Percentiles rank a stretch among this genome's conserved stretches.
phyloP scores from a whole-genome alignment of 352 stramenopile genomes.

The Pelagophyceae sp. region DNA sequence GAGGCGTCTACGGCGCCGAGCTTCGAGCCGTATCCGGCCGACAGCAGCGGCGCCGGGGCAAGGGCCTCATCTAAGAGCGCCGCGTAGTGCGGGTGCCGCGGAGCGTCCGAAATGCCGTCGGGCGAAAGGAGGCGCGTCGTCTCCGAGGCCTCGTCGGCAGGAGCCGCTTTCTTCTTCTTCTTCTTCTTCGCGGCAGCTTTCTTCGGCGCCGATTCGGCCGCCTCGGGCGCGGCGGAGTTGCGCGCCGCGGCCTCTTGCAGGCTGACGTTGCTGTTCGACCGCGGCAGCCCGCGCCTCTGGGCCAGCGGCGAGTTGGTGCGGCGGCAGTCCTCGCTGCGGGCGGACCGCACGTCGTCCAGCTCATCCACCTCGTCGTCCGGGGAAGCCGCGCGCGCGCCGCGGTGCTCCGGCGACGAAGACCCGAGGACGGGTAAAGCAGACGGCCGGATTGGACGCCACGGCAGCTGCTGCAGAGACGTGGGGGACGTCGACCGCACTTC shows the following conservation, averaged over 20 bases:
- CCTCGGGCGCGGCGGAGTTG: background rate
- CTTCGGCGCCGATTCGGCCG: background rate
- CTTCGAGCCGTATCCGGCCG: background rate
- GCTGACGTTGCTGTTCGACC: too few species aligned
- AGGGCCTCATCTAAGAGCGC: background rate
- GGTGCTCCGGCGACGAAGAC: background rate
- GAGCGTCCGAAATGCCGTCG: too few species aligned
- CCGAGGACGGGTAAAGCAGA: background rate
- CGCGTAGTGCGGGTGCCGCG: too few species aligned
- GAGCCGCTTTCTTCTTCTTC: background rate
- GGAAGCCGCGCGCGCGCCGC: background rate
- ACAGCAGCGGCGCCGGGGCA: background rate
- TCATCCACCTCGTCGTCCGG: background rate
- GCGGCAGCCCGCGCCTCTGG: too few species aligned
- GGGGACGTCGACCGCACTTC: background rate
- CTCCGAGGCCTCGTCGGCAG: too few species aligned
- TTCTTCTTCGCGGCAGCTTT: background rate
- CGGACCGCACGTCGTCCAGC: background rate
- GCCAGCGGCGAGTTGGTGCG: background rate
- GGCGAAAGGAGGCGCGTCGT: too few species aligned
- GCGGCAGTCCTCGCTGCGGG: background rate
- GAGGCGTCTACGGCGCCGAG: background rate
- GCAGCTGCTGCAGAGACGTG: background rate
- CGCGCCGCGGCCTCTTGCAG: too few species aligned
- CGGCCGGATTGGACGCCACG: background rate